Percentiles rank a stretch among this genome's conserved stretches.
phyloP scores from a whole-genome alignment of 441 rosid genomes.

The Pelargonium australe region DNA sequence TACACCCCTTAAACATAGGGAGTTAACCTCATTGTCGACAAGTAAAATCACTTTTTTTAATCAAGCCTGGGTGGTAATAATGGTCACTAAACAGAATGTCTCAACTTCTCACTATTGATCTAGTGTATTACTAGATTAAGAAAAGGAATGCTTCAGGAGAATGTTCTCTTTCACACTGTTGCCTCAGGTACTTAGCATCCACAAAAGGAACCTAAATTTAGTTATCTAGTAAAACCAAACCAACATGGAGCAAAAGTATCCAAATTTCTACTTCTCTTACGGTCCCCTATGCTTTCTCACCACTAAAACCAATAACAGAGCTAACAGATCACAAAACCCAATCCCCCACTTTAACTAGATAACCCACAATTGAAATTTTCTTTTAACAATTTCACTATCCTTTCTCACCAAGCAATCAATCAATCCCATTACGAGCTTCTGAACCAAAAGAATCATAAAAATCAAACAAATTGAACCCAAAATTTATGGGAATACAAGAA shows the following conservation, averaged over 20 bases:
- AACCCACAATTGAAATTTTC: not conserved
- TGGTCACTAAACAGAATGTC: not conserved
- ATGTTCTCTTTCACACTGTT: not conserved
- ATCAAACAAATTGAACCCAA: conserved; percentile 8
- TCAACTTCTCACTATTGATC: not conserved
- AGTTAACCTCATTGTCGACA: not conserved
- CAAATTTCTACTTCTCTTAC: conserved; percentile 5
- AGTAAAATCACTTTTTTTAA: not conserved
- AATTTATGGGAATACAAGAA: not conserved
- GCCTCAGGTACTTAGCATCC: not conserved
- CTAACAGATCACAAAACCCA: conserved; percentile 7
- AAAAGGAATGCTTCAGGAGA: not conserved
- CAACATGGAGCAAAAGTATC: not conserved
- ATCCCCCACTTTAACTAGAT: not conserved
- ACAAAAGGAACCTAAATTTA: not conserved
- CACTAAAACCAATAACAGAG: not conserved
- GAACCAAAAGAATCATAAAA: not conserved
- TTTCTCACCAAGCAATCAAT: not conserved
- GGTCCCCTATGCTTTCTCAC: not conserved
- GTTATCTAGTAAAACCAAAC: not conserved
- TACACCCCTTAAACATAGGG: no score
- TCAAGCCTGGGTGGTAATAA: not conserved
- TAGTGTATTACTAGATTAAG: not conserved
- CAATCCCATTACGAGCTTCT: no score
- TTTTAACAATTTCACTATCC: not conserved